Evolutionary conservation across 78 protist genomes (phyloP).

Genomic region (Dictyostelium intermedium): DNA sequence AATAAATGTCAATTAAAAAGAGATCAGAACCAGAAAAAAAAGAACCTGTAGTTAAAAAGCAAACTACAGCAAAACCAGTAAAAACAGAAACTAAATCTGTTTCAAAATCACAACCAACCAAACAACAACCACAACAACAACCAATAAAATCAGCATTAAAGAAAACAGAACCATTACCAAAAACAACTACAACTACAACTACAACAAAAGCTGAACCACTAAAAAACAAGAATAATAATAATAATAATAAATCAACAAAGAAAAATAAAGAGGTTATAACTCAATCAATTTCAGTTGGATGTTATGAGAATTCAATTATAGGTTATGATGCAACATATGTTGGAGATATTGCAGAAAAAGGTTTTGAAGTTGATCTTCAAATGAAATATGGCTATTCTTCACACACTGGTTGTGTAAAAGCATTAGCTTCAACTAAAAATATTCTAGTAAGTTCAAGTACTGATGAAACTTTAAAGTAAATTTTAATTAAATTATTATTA

Average conservation of each 20-base stretch:
- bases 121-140: neutral
- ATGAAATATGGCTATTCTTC: slow-evolving; percentile 45
- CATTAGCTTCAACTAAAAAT: slow-evolving; percentile 9
- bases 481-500: neutral
- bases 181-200: neutral
- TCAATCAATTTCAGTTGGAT: slow-evolving; percentile 47
- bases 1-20: slow-evolving; percentile 15
- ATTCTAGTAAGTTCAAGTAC: slow-evolving; percentile 46
- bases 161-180: neutral
- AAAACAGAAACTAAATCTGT: neutral
- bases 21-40: neutral
- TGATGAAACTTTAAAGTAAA: slow-evolving; percentile 50
- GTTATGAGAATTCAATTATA: slow-evolving; percentile 66
- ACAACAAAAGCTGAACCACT: neutral
- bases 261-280: neutral
- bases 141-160: neutral
- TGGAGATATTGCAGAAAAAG: neutral
- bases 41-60: neutral
- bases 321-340: slow-evolving; percentile 49
- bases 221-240: neutral
- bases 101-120: neutral
- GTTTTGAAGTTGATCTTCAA: slow-evolving; percentile 41
- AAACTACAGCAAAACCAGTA: neutral
- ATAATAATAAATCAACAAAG: neutral
- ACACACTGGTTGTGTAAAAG: slow-evolving; percentile 59